Conservation (phyloP, 176 grass and related monocot species). For the Lolium rigidum region DNA sequence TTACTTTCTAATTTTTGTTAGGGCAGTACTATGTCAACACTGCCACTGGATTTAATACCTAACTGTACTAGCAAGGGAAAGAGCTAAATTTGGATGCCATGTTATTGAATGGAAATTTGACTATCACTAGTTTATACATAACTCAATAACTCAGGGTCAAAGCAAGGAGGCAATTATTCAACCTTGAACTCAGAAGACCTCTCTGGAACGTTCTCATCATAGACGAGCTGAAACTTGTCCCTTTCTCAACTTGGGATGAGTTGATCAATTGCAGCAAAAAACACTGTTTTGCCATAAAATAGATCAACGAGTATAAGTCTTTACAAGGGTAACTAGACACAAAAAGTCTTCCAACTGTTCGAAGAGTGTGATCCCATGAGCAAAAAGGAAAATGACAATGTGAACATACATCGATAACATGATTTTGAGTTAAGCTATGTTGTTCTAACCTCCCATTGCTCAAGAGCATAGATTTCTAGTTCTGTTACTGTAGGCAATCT, state of each 20-base stretch:
- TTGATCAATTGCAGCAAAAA: constrained; percentile 98
- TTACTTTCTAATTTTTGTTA: constrained; percentile 16
- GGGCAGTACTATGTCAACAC: neutral
- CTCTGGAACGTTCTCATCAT: constrained; percentile 92
- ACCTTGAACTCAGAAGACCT: constrained; percentile 93
- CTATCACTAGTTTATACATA: constrained; percentile 7
- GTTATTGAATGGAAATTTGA: constrained; percentile 11
- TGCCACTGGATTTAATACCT: constrained; percentile 16
- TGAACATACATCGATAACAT: constrained; percentile 29
- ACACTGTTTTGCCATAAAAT: constrained; percentile 49
- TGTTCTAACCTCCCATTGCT: constrained; percentile 89
- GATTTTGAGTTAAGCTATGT: constrained; percentile 13
- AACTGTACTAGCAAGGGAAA: constrained; percentile 32
- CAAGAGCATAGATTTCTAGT: constrained; percentile 73
- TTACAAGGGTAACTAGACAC: constrained; percentile 9
- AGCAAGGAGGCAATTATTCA: constrained; percentile 26
- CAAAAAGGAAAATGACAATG: constrained; percentile 20
- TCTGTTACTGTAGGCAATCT: constrained; percentile 81
- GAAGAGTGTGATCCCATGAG: neutral
- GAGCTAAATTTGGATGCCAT: constrained; percentile 13
- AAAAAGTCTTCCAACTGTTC: neutral
- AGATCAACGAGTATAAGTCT: constrained; percentile 12
- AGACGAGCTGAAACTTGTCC: constrained; percentile 74
- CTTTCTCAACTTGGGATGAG: constrained; percentile 85
- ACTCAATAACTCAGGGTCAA: constrained; percentile 18